phyloP scores from a whole-genome alignment of 768 basidiomycete genomes.

The Lactifluus piperatus region DNA sequence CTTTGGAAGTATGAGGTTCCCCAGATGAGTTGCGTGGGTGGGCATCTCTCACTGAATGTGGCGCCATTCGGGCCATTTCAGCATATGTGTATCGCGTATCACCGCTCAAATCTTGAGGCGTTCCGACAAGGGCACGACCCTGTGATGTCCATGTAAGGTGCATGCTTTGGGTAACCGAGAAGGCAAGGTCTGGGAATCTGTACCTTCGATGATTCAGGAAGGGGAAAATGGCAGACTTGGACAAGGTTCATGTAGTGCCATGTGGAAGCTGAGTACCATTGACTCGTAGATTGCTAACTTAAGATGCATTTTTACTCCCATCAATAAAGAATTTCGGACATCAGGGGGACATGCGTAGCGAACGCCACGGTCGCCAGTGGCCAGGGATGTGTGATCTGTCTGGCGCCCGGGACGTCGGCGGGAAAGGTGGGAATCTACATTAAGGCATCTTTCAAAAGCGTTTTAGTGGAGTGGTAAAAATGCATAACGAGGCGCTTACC shows the following conservation, averaged over 20 bases:
- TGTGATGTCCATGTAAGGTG: not conserved
- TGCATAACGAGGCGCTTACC: not conserved
- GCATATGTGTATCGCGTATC: constrained; percentile 9
- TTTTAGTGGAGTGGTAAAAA: not conserved
- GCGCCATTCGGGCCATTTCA: constrained; percentile 9
- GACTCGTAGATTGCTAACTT: not conserved
- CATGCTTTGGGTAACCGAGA: not conserved
- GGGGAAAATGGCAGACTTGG: not conserved
- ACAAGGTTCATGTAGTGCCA: not conserved
- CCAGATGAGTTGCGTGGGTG: not conserved
- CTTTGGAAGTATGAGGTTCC: not conserved
- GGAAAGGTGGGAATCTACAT: not conserved
- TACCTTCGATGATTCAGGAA: not conserved
- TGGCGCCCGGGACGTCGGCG: not conserved
- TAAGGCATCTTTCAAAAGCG: not conserved
- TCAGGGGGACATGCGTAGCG: not conserved
- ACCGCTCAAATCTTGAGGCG: constrained; percentile 2
- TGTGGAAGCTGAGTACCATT: not conserved
- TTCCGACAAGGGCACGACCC: constrained; percentile 1
- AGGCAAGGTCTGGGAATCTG: not conserved
- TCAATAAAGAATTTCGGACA: not conserved
- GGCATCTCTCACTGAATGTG: not conserved
- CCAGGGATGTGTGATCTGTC: not conserved
- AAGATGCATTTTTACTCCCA: not conserved
- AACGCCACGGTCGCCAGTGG: not conserved